These are phyloP conservation scores for Hirsutella minnesotensis DNA, from an alignment of 2,329 filamentous ascomycete species.

Conservation along the genomic window DNA sequence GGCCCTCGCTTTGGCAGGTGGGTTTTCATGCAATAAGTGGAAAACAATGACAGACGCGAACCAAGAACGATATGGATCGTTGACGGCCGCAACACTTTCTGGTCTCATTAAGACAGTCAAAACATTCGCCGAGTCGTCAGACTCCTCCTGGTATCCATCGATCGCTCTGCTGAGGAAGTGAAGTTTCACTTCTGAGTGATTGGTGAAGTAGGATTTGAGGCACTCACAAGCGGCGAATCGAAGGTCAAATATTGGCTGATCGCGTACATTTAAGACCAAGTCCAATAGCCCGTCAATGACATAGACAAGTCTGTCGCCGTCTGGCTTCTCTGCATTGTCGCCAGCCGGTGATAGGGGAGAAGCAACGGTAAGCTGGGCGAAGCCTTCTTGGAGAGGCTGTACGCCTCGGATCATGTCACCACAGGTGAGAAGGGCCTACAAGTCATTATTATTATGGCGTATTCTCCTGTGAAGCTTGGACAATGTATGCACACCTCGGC, in stretches of 20 bases:
- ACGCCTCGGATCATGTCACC: slow-evolving; percentile 84
- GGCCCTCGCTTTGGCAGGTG: slow-evolving; percentile 65
- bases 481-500: slow-evolving; percentile 49
- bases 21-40: slow-evolving; percentile 72
- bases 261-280: slow-evolving; percentile 58
- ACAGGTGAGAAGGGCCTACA: slow-evolving; percentile 66
- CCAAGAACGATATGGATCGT: slow-evolving; percentile 80
- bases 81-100: slow-evolving; percentile 44
- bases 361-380: slow-evolving; percentile 74
- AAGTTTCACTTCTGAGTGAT: slow-evolving; percentile 66
- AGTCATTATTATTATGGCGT: slow-evolving; percentile 5
- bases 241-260: slow-evolving; percentile 61
- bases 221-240: slow-evolving; percentile 80
- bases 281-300: slow-evolving; percentile 91
- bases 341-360: slow-evolving; percentile 35
- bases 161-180: slow-evolving; percentile 87
- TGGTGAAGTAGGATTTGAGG: slow-evolving; percentile 82
- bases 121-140: slow-evolving; percentile 79
- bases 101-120: slow-evolving; percentile 69
- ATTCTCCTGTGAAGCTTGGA: neutral
- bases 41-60: slow-evolving; percentile 81
- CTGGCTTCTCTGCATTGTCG: slow-evolving; percentile 27
- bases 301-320: slow-evolving; percentile 57
- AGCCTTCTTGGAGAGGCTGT: slow-evolving; percentile 68
- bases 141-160: slow-evolving; percentile 66